Evolutionary conservation across 306 rosid genomes (phyloP).

Genomic region (Echinosophora koreensis): DNA sequence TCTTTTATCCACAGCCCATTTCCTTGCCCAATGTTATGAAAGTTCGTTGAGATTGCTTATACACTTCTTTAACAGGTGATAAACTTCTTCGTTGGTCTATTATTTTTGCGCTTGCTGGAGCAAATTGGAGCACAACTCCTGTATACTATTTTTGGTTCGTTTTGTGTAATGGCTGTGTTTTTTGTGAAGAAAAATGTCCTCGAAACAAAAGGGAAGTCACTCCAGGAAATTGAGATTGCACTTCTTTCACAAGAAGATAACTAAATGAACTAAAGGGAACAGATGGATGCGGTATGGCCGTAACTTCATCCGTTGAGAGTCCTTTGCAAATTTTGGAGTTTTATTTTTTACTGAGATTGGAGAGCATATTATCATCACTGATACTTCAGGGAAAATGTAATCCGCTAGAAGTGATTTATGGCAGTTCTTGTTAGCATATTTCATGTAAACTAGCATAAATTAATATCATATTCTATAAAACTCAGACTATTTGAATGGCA

Average conservation of each 20-base stretch:
- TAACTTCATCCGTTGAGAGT: neutral
- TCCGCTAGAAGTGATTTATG: neutral
- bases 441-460: neutral
- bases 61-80: slow-evolving; percentile 55
- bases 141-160: slow-evolving; percentile 57
- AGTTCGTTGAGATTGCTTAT: slow-evolving; percentile 23
- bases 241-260: slow-evolving; percentile 51
- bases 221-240: slow-evolving; percentile 73
- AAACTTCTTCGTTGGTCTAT: slow-evolving; percentile 66
- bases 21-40: neutral
- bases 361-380: slow-evolving; percentile 15
- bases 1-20: neutral
- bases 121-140: slow-evolving; percentile 55
- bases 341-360: slow-evolving; percentile 4
- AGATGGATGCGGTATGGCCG: slow-evolving; percentile 6
- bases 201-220: slow-evolving; percentile 75
- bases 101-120: slow-evolving; percentile 65
- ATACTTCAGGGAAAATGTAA: neutral
- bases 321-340: slow-evolving; percentile 18
- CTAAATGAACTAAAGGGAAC: neutral
- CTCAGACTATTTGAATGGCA: neutral
- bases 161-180: slow-evolving; percentile 57
- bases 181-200: slow-evolving; percentile 67
- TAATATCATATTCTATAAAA: neutral
- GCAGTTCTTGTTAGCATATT: neutral